Evolutionary conservation across 2,329 filamentous ascomycete species (phyloP).

Genomic region (Aspergillus bombycis): DNA sequence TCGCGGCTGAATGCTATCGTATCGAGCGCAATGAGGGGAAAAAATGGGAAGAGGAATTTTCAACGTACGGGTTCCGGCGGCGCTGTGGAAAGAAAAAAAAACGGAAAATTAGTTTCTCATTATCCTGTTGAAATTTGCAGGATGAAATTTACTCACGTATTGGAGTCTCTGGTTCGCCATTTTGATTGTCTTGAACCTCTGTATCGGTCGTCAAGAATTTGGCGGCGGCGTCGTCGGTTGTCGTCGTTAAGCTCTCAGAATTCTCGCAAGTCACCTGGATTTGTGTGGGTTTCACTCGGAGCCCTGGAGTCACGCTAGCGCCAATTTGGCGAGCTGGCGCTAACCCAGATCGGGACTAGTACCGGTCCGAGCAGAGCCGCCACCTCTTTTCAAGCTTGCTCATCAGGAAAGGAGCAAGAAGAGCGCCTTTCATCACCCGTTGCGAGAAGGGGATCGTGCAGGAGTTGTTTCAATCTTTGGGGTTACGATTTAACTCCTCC

Average conservation of each 20-base stretch:
- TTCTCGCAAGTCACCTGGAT: constrained; percentile 43
- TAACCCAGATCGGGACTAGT: constrained; percentile 34
- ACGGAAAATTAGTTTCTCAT: constrained; percentile 7
- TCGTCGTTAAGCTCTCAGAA: constrained; percentile 46
- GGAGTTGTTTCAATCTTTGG: constrained; percentile 25
- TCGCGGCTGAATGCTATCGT: constrained; percentile 17
- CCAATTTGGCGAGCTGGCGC: constrained; percentile 38
- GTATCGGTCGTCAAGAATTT: constrained; percentile 45
- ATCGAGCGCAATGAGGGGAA: constrained; percentile 23
- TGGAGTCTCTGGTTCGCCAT: constrained; percentile 58
- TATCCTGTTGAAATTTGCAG: neutral
- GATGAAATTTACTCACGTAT: constrained; percentile 44
- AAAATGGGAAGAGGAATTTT: constrained; percentile 28
- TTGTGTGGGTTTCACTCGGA: constrained; percentile 50
- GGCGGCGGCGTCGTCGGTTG: constrained; percentile 44
- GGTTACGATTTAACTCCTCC: constrained; percentile 16
- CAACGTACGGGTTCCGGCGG: constrained; percentile 77
- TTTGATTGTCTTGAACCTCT: constrained; percentile 51
- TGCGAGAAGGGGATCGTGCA: constrained; percentile 32
- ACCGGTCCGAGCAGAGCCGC: constrained; percentile 30
- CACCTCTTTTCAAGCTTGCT: constrained; percentile 41
- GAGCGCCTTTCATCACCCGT: constrained; percentile 30
- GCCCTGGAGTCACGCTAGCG: constrained; percentile 45
- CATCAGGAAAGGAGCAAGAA: constrained; percentile 24
- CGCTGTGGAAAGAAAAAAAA: constrained; percentile 52